Evolutionary conservation across 2,329 filamentous ascomycete genomes (phyloP).

Genomic region (Fusarium tjaetaba): DNA sequence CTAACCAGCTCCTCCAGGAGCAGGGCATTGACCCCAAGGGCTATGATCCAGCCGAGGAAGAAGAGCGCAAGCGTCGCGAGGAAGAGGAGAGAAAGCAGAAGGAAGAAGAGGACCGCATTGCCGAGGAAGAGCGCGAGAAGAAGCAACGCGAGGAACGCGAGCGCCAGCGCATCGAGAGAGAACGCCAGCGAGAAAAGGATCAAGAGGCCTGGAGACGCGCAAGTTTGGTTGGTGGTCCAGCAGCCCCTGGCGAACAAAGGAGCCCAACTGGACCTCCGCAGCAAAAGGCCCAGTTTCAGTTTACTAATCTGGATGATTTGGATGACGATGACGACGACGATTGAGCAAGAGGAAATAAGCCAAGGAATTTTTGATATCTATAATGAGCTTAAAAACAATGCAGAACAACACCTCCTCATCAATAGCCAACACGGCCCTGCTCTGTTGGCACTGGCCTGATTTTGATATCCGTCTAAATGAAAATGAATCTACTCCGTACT

Average conservation of each 20-base stretch:
- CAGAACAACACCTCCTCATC: conserved; percentile 21
- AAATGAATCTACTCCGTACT: conserved; percentile 28
- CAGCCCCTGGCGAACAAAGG: conserved; percentile 40
- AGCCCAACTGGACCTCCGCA: conserved; percentile 45
- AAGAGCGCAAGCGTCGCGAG: conserved; percentile 60
- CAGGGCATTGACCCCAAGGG: conserved; percentile 69
- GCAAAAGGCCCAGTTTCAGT: conserved; percentile 65
- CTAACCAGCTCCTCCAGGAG: conserved; percentile 69
- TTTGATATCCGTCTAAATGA: conserved; percentile 33
- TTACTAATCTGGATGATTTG: conserved; percentile 63
- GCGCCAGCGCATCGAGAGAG: conserved; percentile 53
- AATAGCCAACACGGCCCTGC: conserved; percentile 26
- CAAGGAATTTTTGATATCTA: conserved; percentile 22
- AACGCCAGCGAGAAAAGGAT: conserved; percentile 55
- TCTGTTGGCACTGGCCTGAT: conserved; percentile 14
- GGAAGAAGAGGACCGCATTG: conserved; percentile 59
- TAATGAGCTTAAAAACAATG: conserved; percentile 23
- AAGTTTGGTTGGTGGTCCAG: conserved; percentile 47
- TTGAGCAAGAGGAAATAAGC: conserved; percentile 17
- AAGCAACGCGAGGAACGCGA: conserved; percentile 53
- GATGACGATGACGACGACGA: conserved; percentile 55
- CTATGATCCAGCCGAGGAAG: conserved; percentile 67
- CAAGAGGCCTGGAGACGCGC: conserved; percentile 54
- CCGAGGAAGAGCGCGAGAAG: conserved; percentile 58
- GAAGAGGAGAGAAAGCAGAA: conserved; percentile 59